These are phyloP conservation scores for Chaetomium fimeti DNA, from an alignment of 495 filamentous ascomycete species.

Conservation along the genomic window DNA sequence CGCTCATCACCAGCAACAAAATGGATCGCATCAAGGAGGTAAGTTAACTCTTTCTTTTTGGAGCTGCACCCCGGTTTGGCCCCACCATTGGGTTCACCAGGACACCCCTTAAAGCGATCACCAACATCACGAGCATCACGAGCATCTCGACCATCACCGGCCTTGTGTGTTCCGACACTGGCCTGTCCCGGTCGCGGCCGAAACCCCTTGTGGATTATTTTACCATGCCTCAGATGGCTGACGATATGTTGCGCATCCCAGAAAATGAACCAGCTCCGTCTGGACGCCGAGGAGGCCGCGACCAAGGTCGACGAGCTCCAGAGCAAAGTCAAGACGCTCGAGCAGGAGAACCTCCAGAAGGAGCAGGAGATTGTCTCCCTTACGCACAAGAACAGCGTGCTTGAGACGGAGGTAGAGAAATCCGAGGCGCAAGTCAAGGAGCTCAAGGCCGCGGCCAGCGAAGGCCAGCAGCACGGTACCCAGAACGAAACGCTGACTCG, in stretches of 20 bases:
- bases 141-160: slow-evolving; percentile 13
- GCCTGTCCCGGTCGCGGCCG: not conserved
- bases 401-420: slow-evolving; percentile 91
- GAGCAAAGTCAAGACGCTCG: slow-evolving; percentile 78
- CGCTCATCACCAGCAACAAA: slow-evolving; percentile 28
- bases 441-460: slow-evolving; percentile 71
- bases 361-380: slow-evolving; percentile 98
- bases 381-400: slow-evolving; percentile 81
- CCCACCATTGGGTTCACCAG: slow-evolving; percentile 42
- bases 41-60: slow-evolving; percentile 40
- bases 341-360: slow-evolving; percentile 93
- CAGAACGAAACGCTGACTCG: slow-evolving; percentile 88
- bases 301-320: slow-evolving; percentile 82
- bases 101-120: slow-evolving; percentile 13
- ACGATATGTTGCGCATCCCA: slow-evolving; percentile 38
- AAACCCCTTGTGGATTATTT: not conserved
- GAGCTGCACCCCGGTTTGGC: slow-evolving; percentile 37
- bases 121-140: slow-evolving; percentile 11
- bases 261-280: slow-evolving; percentile 91
- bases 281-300: slow-evolving; percentile 81
- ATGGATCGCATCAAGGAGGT: slow-evolving; percentile 85
- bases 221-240: slow-evolving; percentile 23
- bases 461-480: slow-evolving; percentile 69
- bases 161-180: slow-evolving; percentile 5
- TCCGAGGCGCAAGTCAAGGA: slow-evolving; percentile 73